These are phyloP conservation scores for Elasticomyces elasticus DNA, from an alignment of 495 filamentous ascomycete genomes.

Conservation along the genomic window DNA sequence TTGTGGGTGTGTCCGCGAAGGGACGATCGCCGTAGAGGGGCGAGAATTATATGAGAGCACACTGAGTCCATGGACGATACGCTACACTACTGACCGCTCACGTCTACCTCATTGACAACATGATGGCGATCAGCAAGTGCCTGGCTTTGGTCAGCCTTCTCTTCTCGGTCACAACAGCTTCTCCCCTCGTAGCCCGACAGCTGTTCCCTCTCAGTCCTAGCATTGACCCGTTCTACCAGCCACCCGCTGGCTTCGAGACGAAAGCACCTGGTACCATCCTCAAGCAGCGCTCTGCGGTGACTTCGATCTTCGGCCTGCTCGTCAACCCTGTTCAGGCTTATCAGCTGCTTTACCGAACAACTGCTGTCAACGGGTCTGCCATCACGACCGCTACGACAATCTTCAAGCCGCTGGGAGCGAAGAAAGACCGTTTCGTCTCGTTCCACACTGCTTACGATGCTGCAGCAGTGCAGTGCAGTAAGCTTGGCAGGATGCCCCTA, in stretches of 20 bases:
- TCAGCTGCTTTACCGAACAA: constrained; percentile 6
- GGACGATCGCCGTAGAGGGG: too few relatives aligned
- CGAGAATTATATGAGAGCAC: too few relatives aligned
- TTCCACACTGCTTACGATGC: constrained; percentile 6
- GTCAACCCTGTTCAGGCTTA: background rate
- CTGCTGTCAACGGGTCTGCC: constrained; percentile 2
- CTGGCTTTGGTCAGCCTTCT: too few relatives aligned
- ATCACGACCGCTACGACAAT: constrained; percentile 3
- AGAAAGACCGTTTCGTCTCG: constrained; percentile 2
- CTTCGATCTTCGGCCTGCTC: constrained; percentile 4
- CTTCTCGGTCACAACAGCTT: too few relatives aligned
- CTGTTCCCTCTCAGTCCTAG: background rate
- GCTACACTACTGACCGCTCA: too few relatives aligned
- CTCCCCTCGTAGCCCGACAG: too few relatives aligned
- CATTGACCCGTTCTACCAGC: constrained; percentile 6
- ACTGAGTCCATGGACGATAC: too few relatives aligned
- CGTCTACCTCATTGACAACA: too few relatives aligned
- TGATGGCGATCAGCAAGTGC: too few relatives aligned
- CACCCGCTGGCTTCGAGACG: background rate
- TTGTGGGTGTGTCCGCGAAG: too few relatives aligned
- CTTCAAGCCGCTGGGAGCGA: constrained; percentile 1
- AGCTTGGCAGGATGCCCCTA: too few relatives aligned
- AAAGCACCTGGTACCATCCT: background rate
- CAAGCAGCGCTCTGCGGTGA: background rate
- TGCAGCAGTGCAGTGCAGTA: background rate